Evolutionary conservation across 441 rosid genomes (phyloP).

Genomic region (Mallotus japonicus): DNA sequence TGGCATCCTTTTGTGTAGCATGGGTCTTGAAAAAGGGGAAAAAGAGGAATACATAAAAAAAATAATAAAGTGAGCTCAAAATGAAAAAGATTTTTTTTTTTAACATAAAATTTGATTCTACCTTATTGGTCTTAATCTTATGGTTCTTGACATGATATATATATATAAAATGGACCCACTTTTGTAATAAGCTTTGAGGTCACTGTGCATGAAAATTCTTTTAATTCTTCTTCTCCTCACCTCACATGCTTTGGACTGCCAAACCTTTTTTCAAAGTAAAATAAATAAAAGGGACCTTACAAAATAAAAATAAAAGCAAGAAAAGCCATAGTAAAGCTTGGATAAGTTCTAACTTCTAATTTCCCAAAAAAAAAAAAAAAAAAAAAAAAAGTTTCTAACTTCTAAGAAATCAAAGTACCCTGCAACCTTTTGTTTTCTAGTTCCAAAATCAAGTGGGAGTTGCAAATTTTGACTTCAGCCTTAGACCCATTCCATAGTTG

Average conservation of each 20-base stretch:
- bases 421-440: constrained; percentile 2
- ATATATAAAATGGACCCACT: not conserved
- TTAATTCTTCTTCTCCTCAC: not conserved
- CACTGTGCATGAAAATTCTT: not conserved
- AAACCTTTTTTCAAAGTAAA: not conserved
- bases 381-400: too few relatives aligned
- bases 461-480: constrained; percentile 33
- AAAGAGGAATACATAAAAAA: not conserved
- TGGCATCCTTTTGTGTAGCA: not conserved
- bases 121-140: not conserved
- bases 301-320: not conserved
- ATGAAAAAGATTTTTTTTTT: not conserved
- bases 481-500: constrained; percentile 17
- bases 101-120: too few relatives aligned
- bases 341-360: not conserved
- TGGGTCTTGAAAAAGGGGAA: too few relatives aligned
- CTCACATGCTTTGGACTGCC: not conserved
- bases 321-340: not conserved
- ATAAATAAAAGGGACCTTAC: not conserved
- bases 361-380: too few relatives aligned
- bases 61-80: too few relatives aligned
- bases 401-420: not conserved
- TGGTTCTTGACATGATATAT: too few relatives aligned
- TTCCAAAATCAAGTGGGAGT: constrained; percentile 29
- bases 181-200: not conserved